These are phyloP conservation scores for Spergularia marina DNA, from an alignment of 148 eudicot species.

Conservation along the genomic window DNA sequence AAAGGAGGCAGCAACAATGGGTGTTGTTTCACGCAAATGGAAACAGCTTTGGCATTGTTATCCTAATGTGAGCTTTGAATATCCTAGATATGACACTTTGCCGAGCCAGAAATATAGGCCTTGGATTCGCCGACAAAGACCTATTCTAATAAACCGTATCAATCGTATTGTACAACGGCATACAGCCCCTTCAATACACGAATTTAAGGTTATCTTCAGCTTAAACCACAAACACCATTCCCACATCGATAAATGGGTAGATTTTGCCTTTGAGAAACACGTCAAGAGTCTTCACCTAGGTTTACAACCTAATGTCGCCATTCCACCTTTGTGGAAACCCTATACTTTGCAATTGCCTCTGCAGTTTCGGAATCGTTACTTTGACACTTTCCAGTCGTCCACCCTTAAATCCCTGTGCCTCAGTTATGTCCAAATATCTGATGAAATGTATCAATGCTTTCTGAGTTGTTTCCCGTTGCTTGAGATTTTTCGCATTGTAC, in stretches of 20 bases:
- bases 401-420: slow-evolving; percentile 14
- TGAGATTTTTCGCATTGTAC: slow-evolving; percentile 7
- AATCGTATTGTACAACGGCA: slow-evolving; percentile 9
- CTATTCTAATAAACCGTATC: not conserved
- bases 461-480: not conserved
- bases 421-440: not conserved
- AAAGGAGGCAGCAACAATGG: slow-evolving; percentile 9
- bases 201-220: slow-evolving; percentile 2
- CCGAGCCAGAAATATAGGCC: too few species aligned
- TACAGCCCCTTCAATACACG: not conserved
- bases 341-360: not conserved
- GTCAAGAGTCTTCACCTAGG: not conserved
- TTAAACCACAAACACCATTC: not conserved
- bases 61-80: slow-evolving; percentile 5
- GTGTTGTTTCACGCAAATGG: slow-evolving; percentile 5
- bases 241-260: not conserved
- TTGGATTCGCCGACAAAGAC: not conserved
- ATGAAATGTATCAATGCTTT: slow-evolving; percentile 2
- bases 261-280: not conserved
- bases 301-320: too few species aligned
- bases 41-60: not conserved
- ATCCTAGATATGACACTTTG: not conserved
- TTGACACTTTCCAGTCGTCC: too few species aligned
- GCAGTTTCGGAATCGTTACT: not conserved
- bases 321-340: too few species aligned